Base-by-base conservation (phyloP, 495 filamentous ascomycete species). In the Evansstolkia leycettana region DNA sequence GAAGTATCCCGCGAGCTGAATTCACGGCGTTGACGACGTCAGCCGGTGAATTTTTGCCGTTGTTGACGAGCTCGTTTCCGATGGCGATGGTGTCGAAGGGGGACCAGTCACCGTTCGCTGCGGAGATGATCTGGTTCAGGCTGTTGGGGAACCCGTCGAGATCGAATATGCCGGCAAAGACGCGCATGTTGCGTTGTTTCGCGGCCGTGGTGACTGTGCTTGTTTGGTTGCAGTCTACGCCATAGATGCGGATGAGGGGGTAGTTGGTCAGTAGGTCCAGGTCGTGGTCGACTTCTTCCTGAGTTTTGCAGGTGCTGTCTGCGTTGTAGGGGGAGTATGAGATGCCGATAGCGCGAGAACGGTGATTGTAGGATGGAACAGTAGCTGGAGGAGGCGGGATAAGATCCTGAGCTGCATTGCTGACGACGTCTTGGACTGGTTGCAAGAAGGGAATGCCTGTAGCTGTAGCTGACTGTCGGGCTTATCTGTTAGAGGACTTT, bases 61-160 rank as follows among this genome's bases (percentile, higher is more conserved):
- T 64, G 47, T 85, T 82, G 46, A 92, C 75, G 23, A 80, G 58
- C 43, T 93, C 87, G 52, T 93, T 93, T 39, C 85, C 87, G 10
- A 94, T 62, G 31, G 68, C 65, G 37, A 94, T 64, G 3, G 81
- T 80, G 48, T 82, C 69, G 43, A 92, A 65, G 14, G 57, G 43
- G 8, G 61, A 58, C 81, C 80, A 85, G 51, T 82, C 65, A 8
- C 58, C 47, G 1, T 59, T 51, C 8, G 75, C 63, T 2, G 72
- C 72, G n/a, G 58, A 48, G 40, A 65, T 57, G 37, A 86, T 70
- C 8, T 55, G 58, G 7, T 61, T 39, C 12, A 81, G 54, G 28
- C 78, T 72, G 2, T 50, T 34, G 4, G 58, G 58, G 31, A 82
- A 60, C n/a, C 65, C 50, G 15, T 63, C 58, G 18, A 87, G 64